Evolutionary conservation across 2,329 filamentous ascomycete genomes (phyloP), one percentile per base, ranked within the genome.

Genomic region (Trichoderma gracile): DNA sequence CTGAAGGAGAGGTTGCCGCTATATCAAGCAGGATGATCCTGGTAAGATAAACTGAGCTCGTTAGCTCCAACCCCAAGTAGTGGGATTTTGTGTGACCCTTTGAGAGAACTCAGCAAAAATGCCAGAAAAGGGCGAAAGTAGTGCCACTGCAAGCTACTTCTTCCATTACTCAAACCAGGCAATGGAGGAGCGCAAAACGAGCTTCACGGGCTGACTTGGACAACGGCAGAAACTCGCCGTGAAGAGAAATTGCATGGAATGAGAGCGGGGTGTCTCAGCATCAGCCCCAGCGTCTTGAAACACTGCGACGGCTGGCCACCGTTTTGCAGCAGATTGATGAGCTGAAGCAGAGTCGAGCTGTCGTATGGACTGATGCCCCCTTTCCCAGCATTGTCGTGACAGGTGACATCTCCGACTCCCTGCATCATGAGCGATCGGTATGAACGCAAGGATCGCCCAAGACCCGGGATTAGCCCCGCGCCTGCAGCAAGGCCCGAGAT

Each of bases 211-310:
- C n/a, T 30, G 19, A 54, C 25, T 3, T 12, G 9, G 10, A 12
- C 15, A 49, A 23, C 19, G 27, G 25, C 15, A 25, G 9, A 33
- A 33, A 40, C 21, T 55, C 30, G 47, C n/a, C 17, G 50, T 64
- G 43, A 15, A 54, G 33, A 38, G 59, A 64, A 52, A 64, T 64
- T 64, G 61, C 61, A 46, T 64, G 53, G 61, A 52, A 57, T 45
- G 45, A 27, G 46, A 52, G 61, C 53, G 61, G 61, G 61, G 61
- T 64, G 53, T 58, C 53, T 57, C 33, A 30, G 52, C 43, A 58
- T 49, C 60, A 46, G 52, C 61, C 61, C 61, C 61, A 58, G 61
- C 45, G n/a, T 57, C 23, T 45, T 64, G 61, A 64, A 64, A 64
- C 61, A 57, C 9, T 38, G 46, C 45, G 33, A 38, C 33, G 25